Base-by-base conservation (phyloP, 805 yeast species). In the Suhomyces pyralidae region DNA sequence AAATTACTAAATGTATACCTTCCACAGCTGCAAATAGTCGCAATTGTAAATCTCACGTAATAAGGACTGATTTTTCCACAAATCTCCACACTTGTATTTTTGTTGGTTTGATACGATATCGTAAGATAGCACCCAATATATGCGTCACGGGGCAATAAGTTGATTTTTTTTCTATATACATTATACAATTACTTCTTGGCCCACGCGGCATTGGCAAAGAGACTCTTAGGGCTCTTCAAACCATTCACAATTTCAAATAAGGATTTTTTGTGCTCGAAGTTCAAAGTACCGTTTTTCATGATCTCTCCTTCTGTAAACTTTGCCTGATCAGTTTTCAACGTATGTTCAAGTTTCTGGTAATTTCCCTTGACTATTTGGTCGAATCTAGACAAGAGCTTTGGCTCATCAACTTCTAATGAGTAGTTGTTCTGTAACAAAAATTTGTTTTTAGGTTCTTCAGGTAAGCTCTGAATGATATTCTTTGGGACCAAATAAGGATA, bases 401-500 rank as follows among this genome's bases (percentile, higher is more conserved):
- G 56, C 15, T 53, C 52, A 47, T 68, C 63, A 15, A 70, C 62
- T 7, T 62, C 63, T 44, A 63, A 55, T 1, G 60, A 53, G 61
- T 57, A 73, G 55, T 64, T 64, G 40, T 62, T 62, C 48, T 65
- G 72, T 50, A 73, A 61, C 47, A 75, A 58, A 53, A 70, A 75
- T 54, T 58, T 60, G 59, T 70, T 73, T 40, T 38, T 43, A 40
- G 58, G 64, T 46, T 52, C 52, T 26, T 49, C 56, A 7, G 56
- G 60, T 46, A 59, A 38, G 42, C 52, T 46, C 26, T 69, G 68
- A 40, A 75, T 63, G 40, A 74, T 59, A 9, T 64, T 46, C 53
- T 58, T 64, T 19, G 80, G 78, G 53, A 75, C 61, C 53, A 61
- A 60, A 62, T 66, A 76, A 4, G 80, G 80, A 58, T 74, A 76